Conservation (phyloP, 2,329 filamentous ascomycete genomes). For the Trichoderma atrobrunneum region DNA sequence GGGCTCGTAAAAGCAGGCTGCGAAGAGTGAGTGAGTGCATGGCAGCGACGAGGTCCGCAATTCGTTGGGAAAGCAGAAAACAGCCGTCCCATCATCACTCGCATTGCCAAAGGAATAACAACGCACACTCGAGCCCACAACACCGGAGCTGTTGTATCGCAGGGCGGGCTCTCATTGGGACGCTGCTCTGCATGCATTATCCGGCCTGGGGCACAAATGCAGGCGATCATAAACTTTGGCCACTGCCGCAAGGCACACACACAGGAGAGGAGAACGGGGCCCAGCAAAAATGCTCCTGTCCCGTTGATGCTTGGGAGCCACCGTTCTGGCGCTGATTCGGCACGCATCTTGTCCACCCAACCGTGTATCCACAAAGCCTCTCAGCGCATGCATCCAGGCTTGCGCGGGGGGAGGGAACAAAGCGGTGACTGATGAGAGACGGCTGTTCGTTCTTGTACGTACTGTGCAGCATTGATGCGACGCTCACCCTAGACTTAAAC, state of each 20-base stretch:
- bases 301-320: slow-evolving; percentile 2
- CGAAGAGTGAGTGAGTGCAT: slow-evolving; percentile 1
- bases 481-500: neutral
- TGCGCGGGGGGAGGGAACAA: slow-evolving; percentile 1
- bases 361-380: slow-evolving; percentile 12
- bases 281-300: neutral
- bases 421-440: slow-evolving; percentile 6
- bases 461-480: slow-evolving; percentile 4
- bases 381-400: slow-evolving; percentile 14
- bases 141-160: slow-evolving; percentile 9
- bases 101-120: slow-evolving; percentile 19
- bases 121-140: slow-evolving; percentile 17
- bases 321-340: slow-evolving; percentile 13
- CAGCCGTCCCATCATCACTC: slow-evolving; percentile 12
- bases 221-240: slow-evolving; percentile 20
- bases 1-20: neutral
- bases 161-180: slow-evolving; percentile 16
- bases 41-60: neutral
- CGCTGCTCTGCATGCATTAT: slow-evolving; percentile 10
- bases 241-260: slow-evolving; percentile 20
- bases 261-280: slow-evolving; percentile 14
- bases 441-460: neutral
- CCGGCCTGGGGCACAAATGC: slow-evolving; percentile 19
- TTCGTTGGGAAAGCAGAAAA: slow-evolving; percentile 15
- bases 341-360: slow-evolving; percentile 3